Base-by-base conservation (phyloP, 2,329 filamentous ascomycete species). In the Cercospora sp. region DNA sequence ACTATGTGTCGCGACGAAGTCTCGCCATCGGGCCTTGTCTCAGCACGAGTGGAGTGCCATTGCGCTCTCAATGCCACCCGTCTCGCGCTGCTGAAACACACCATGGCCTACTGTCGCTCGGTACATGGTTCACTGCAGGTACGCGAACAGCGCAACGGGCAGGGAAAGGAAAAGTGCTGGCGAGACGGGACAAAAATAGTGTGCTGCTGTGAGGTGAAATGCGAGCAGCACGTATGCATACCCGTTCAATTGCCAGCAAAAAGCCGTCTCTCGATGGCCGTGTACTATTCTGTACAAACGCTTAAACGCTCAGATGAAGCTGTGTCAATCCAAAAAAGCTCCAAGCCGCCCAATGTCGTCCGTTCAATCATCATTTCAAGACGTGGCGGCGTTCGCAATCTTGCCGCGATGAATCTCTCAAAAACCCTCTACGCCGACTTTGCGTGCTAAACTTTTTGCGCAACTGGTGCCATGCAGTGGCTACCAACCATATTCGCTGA, bases 251-350 rank as follows among this genome's bases (percentile, higher is more conserved):
- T 49, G 64, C 58, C n/a, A 10, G 30, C n/a, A 34, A 53, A 64
- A 58, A 28, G 62, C 61, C 49, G 53, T 65, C 62, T 55, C 62
- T 62, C 68, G 61, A 66, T 28, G 62, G n/a, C 53, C 18, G 62
- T 65, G 65, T 71, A 67, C 65, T 71, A 69, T 63, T 71, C 69
- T 71, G 67, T 71, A 69, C 69, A 71, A 66, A 51, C 67, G 64
- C 67, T 66, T 51, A 40, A 69, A 69, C 67, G 67, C 67, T 69
- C 67, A 69, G 30, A 69, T 66, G 67, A 66, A 64, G 67, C 67
- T 66, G 64, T 68, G 43, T 30, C 43, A 37, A 34, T 32, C 51
- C 30, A 58, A 30, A 28, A 63, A 69, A 51, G 64, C 68, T 65
- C 57, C 43, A 65, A 67, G 55, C 66, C 66, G 55, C 61, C 51